Conservation (phyloP, 345 rosid species). For the Citrus mangshanensis region DNA sequence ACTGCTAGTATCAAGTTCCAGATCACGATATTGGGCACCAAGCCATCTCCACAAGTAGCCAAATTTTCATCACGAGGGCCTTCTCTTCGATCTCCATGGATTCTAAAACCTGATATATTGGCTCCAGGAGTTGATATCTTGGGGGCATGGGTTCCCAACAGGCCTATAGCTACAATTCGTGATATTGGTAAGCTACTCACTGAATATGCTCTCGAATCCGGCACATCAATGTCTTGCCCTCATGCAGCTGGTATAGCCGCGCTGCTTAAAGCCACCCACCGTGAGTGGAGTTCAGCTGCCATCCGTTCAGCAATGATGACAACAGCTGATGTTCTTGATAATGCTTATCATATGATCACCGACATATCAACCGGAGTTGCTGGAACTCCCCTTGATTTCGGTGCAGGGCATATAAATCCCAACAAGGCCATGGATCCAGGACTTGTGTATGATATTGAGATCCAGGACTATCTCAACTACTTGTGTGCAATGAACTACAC, state of each 20-base stretch:
- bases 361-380: slow-evolving; percentile 31
- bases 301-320: slow-evolving; percentile 57
- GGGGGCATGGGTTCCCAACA: slow-evolving; percentile 45
- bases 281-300: slow-evolving; percentile 40
- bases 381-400: slow-evolving; percentile 47
- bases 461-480: slow-evolving; percentile 31
- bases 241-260: slow-evolving; percentile 39
- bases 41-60: slow-evolving; percentile 46
- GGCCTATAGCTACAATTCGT: slow-evolving; percentile 21
- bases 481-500: slow-evolving; percentile 40
- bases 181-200: slow-evolving; percentile 31
- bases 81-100: slow-evolving; percentile 34
- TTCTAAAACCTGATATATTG: slow-evolving; percentile 47
- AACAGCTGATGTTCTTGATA: slow-evolving; percentile 27
- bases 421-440: slow-evolving; percentile 44
- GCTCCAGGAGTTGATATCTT: slow-evolving; percentile 46
- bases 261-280: slow-evolving; percentile 34
- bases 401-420: slow-evolving; percentile 46
- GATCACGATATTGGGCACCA: slow-evolving; percentile 25
- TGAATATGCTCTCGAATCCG: slow-evolving; percentile 28
- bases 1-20: slow-evolving; percentile 28
- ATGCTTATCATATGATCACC: slow-evolving; percentile 19
- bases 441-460: slow-evolving; percentile 39
- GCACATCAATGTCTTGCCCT: slow-evolving; percentile 54
- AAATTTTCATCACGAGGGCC: slow-evolving; percentile 41